Evolutionary conservation across 169 alveolate species (phyloP).

Genomic region (Cyclospora cayetanensis): DNA sequence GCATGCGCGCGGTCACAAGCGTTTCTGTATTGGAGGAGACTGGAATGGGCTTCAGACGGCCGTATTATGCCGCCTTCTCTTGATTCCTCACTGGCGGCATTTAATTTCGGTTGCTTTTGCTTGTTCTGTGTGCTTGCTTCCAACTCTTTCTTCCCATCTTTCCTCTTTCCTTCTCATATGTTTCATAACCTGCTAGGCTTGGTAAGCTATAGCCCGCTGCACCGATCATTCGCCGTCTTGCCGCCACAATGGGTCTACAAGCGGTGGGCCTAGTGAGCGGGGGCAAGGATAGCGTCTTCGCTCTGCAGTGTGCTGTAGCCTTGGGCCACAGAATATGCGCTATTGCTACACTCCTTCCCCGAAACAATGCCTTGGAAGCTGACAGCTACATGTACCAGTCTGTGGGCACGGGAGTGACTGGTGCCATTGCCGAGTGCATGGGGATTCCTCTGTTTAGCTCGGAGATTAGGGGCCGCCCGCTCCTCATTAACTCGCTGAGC

Average conservation of each 20-base stretch:
- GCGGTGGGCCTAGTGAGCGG: conserved; percentile 89
- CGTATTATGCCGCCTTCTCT: too few relatives aligned
- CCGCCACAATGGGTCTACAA: conserved; percentile 72
- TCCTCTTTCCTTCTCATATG: too few relatives aligned
- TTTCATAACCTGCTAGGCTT: too few relatives aligned
- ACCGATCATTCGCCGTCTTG: too few relatives aligned
- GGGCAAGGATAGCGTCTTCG: conserved; percentile 88
- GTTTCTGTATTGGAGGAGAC: too few relatives aligned
- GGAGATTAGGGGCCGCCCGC: conserved; percentile 80
- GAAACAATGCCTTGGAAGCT: conserved; percentile 38
- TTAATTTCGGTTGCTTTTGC: too few relatives aligned
- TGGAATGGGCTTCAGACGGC: too few relatives aligned
- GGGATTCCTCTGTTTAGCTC: conserved; percentile 64
- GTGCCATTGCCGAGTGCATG: conserved; percentile 90
- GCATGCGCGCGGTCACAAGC: too few relatives aligned
- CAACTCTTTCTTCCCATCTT: too few relatives aligned
- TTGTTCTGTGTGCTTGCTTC: too few relatives aligned
- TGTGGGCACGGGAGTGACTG: conserved; percentile 93
- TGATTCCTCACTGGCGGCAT: too few relatives aligned
- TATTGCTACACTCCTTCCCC: conserved; percentile 76
- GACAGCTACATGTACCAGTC: conserved; percentile 89
- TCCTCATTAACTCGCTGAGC: conserved; percentile 81
- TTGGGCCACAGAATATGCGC: conserved; percentile 74
- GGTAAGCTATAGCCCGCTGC: too few relatives aligned
- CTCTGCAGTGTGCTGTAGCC: conserved; percentile 76